Percentiles rank a stretch among this genome's conserved stretches.
Conservation (phyloP, 176 grass and related monocot genomes). For the Miscanthus lutarioriparius region DNA sequence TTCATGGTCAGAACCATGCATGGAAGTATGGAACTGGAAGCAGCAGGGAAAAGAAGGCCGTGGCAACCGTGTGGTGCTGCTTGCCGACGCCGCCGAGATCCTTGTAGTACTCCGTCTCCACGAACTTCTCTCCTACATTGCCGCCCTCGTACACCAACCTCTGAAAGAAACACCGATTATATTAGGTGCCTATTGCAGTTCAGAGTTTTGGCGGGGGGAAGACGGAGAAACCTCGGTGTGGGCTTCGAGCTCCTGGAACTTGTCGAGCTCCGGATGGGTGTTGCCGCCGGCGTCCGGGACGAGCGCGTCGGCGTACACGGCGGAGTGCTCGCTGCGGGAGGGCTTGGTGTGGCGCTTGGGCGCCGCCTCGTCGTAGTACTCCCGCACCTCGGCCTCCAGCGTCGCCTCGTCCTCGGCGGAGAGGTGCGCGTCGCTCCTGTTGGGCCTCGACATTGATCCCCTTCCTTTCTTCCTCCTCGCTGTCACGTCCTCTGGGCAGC, state of each 20-base stretch:
- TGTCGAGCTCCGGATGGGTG: constrained; percentile 62
- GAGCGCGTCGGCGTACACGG: constrained; percentile 54
- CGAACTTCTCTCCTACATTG: constrained; percentile 66
- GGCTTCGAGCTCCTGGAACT: constrained; percentile 62
- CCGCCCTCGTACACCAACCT: constrained; percentile 54
- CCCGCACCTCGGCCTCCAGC: constrained; percentile 60
- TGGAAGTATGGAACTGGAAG: background rate
- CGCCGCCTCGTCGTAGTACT: constrained; percentile 56
- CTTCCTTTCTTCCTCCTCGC: background rate
- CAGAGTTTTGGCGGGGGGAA: no score
- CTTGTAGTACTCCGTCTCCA: constrained; percentile 83
- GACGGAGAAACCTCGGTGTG: constrained; percentile 43
- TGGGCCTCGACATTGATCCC: constrained; percentile 45
- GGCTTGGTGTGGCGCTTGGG: constrained; percentile 92
- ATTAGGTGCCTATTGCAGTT: background rate
- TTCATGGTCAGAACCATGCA: background rate
- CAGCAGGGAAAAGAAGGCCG: background rate
- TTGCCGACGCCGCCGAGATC: constrained; percentile 70
- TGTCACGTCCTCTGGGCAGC: background rate
- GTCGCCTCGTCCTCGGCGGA: constrained; percentile 51
- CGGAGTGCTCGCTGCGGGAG: constrained; percentile 69
- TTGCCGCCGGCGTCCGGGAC: constrained; percentile 2
- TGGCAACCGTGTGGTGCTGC: constrained; percentile 80
- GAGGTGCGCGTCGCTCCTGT: constrained; percentile 71
- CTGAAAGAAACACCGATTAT: constrained; percentile 17